Base-by-base conservation (phyloP, 371 early-diverging fungal species). In the Circinella minor region DNA sequence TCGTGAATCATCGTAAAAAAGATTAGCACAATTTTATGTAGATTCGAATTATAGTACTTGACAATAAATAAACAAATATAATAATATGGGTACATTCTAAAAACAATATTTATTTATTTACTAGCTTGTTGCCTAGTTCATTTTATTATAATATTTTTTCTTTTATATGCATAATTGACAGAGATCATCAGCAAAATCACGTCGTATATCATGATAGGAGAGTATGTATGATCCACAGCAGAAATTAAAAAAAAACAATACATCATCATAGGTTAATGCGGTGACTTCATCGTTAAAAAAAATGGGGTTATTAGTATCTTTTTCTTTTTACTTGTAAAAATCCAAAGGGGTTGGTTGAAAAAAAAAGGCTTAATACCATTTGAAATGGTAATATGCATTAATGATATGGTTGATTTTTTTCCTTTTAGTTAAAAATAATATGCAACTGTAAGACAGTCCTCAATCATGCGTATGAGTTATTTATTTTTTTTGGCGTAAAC, bases 1-100 rank as follows among this genome's bases (percentile, higher is more conserved):
- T 36, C 60, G 62, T 34, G 62, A 61, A 39, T 36, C 54, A 51
- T 68, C 65, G 51, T 65, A 27, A 47, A 46, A 27, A 57, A 57
- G 27, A 18, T 27, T 27, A n/a, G n/a, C n/a, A n/a, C n/a, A n/a
- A n/a, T n/a, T n/a, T n/a, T n/a, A n/a, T 51, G 51, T 14, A 57
- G 18, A 34, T 17, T 55, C 17, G 3, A 11, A 15, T 11, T 47
- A 47, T 47, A 47, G 47, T 15, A 47, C 15, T 47, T 47, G 15
- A 15, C 15, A 47, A 0, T 47, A 47, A 15, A 47, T 15, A 11
- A 47, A 15, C 3, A 47, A 15, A 11, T 15, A 15, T 15, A 47
- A 11, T 47, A 47, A 11, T 47, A 9, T 15, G 15, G 15, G 47
- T 11, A 15, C 15, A n/a, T n/a, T n/a, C n/a, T n/a, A n/a, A n/a